A percentile compares a stretch with the other conserved stretches of the same genome.
phyloP scores from a whole-genome alignment of 805 yeast species.

The Helenozyma baotianmanensis region DNA sequence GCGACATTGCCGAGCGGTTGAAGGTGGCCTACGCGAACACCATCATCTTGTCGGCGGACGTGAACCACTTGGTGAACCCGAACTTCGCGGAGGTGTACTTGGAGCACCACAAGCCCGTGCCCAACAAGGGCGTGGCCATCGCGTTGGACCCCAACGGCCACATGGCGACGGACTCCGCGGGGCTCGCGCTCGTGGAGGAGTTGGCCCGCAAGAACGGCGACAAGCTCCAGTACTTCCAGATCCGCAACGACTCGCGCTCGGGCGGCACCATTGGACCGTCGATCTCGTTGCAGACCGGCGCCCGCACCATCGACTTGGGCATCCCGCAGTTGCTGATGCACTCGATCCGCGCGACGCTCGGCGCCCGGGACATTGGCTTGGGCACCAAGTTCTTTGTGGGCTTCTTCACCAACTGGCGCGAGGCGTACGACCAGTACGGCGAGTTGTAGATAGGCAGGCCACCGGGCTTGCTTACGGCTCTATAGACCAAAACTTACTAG shows the following conservation, averaged over 20 bases:
- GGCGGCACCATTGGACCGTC: constrained; percentile 89
- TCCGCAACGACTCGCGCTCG: constrained; percentile 77
- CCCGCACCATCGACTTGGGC: constrained; percentile 75
- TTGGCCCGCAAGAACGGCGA: constrained; percentile 64
- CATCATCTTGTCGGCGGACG: constrained; percentile 78
- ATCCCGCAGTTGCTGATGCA: constrained; percentile 85
- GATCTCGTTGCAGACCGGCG: constrained; percentile 60
- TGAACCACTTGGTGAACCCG: constrained; percentile 77
- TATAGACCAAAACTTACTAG: too few relatives aligned
- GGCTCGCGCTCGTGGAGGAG: constrained; percentile 65
- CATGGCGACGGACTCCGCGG: constrained; percentile 78
- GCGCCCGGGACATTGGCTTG: constrained; percentile 71
- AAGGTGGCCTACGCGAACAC: constrained; percentile 63
- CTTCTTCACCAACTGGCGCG: constrained; percentile 65
- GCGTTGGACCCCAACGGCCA: constrained; percentile 76
- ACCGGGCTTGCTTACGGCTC: neutral
- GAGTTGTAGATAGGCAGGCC: constrained; percentile 31
- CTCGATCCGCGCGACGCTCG: constrained; percentile 76
- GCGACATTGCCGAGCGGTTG: constrained; percentile 23
- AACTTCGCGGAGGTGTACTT: constrained; percentile 65
- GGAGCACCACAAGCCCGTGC: constrained; percentile 74
- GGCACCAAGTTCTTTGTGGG: constrained; percentile 70
- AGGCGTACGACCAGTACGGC: constrained; percentile 48
- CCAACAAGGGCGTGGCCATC: constrained; percentile 70
- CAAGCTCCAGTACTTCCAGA: constrained; percentile 74